These are phyloP conservation scores for Kuraishia ogatae DNA, from an alignment of 805 yeast genomes.

Conservation along the genomic window DNA sequence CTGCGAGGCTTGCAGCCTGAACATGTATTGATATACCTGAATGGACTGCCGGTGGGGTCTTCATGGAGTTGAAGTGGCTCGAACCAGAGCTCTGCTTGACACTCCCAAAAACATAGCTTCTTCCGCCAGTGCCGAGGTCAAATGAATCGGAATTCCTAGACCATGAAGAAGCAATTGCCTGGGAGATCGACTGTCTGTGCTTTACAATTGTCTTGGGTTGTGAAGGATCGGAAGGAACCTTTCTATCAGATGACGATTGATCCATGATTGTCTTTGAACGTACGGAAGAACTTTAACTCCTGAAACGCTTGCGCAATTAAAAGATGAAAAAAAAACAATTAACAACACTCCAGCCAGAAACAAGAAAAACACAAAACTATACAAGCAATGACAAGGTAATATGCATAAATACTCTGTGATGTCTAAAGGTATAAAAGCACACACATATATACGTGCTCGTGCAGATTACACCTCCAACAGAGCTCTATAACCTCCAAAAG, in stretches of 20 bases:
- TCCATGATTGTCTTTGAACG: neutral
- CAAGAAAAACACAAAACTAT: no score
- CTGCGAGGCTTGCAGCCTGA: slow-evolving; percentile 48
- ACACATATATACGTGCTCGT: neutral
- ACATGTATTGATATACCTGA: slow-evolving; percentile 44
- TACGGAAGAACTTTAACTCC: no score
- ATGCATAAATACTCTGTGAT: neutral
- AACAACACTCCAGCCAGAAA: no score
- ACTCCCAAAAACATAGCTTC: slow-evolving; percentile 29
- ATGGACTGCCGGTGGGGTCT: slow-evolving; percentile 35
- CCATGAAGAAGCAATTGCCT: slow-evolving; percentile 1
- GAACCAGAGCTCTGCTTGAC: slow-evolving; percentile 15
- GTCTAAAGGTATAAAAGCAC: neutral
- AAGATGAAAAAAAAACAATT: no score
- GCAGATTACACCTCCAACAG: no score
- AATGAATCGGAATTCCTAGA: neutral
- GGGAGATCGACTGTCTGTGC: slow-evolving; percentile 1
- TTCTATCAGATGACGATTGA: neutral
- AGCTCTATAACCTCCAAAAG: neutral
- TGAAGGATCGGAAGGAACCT: neutral
- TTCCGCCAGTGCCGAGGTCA: slow-evolving; percentile 13
- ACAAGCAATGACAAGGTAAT: no score
- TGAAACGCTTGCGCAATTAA: no score
- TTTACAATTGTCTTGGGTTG: neutral
- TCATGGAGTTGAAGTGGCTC: slow-evolving; percentile 5